Conservation (phyloP, 148 eudicot genomes). For the Chenopodium album region DNA sequence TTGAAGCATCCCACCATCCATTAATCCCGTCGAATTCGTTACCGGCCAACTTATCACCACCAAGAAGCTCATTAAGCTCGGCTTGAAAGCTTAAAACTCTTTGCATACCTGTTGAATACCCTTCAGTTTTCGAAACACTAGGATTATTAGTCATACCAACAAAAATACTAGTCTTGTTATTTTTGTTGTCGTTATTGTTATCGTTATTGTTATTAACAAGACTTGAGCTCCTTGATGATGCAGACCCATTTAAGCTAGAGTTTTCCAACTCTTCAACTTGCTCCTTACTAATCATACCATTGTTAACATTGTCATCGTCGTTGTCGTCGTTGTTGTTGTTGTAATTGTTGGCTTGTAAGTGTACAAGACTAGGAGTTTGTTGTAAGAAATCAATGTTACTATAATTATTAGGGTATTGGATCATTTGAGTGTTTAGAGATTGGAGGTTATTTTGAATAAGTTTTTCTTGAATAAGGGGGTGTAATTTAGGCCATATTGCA, state of each 20-base stretch:
- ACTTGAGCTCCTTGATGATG: conserved; percentile 27
- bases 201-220: neutral
- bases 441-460: conserved; percentile 52
- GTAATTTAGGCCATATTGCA: conserved; percentile 74
- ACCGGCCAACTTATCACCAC: conserved; percentile 4
- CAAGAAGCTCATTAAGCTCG: conserved; percentile 30
- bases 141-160: neutral
- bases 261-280: conserved; percentile 27
- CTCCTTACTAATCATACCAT: neutral
- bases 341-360: neutral
- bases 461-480: conserved; percentile 63
- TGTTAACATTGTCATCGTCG: neutral
- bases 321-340: too few species aligned
- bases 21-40: conserved; percentile 27
- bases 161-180: neutral
- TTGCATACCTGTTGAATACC: conserved; percentile 15
- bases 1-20: conserved; percentile 35
- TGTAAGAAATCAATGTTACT: conserved; percentile 11
- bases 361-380: conserved; percentile 14
- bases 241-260: conserved; percentile 28
- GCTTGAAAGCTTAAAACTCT: conserved; percentile 31
- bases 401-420: conserved; percentile 16
- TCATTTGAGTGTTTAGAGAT: conserved; percentile 25
- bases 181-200: neutral
- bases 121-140: neutral